Percentiles rank a stretch among this genome's conserved stretches.
phyloP scores from a whole-genome alignment of 208 protist species.

The Leishmania guyanensis region DNA sequence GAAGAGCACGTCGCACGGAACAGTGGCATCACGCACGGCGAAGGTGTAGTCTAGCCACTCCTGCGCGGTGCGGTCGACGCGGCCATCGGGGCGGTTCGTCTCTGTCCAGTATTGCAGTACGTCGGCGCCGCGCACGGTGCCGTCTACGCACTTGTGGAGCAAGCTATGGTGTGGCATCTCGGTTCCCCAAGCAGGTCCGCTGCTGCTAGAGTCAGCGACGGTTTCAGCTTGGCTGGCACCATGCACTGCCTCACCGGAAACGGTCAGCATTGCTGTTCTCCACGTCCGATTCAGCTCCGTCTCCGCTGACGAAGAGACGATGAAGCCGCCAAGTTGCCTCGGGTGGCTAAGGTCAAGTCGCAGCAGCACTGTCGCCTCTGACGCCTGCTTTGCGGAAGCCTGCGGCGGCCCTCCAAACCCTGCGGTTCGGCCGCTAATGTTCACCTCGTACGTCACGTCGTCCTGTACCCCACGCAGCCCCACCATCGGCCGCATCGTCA shows the following conservation, averaged over 20 bases:
- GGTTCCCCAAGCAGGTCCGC: neutral
- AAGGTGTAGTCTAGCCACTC: conserved; percentile 78
- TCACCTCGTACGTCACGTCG: conserved; percentile 70
- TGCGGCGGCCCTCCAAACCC: neutral
- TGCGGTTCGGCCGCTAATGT: conserved; percentile 44
- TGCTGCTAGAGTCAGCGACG: neutral
- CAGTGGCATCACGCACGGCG: conserved; percentile 34
- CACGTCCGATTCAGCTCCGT: no score
- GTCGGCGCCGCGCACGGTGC: conserved; percentile 54
- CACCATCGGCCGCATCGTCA: conserved; percentile 72
- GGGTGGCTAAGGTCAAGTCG: conserved; percentile 63
- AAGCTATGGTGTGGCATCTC: conserved; percentile 28
- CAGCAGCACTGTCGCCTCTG: conserved; percentile 49
- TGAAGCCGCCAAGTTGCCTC: conserved; percentile 53
- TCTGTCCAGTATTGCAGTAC: conserved; percentile 82
- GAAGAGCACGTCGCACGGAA: conserved; percentile 82
- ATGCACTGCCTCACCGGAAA: neutral
- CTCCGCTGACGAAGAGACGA: conserved; percentile 15
- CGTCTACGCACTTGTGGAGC: conserved; percentile 61
- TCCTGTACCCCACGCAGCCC: conserved; percentile 60
- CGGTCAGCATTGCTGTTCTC: neutral
- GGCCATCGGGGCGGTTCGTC: conserved; percentile 68
- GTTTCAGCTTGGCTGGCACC: neutral
- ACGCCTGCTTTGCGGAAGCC: neutral
- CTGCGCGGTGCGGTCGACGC: conserved; percentile 46